phyloP scores from a whole-genome alignment of 2,329 filamentous ascomycete species.

The Epichloe coenophiala region DNA sequence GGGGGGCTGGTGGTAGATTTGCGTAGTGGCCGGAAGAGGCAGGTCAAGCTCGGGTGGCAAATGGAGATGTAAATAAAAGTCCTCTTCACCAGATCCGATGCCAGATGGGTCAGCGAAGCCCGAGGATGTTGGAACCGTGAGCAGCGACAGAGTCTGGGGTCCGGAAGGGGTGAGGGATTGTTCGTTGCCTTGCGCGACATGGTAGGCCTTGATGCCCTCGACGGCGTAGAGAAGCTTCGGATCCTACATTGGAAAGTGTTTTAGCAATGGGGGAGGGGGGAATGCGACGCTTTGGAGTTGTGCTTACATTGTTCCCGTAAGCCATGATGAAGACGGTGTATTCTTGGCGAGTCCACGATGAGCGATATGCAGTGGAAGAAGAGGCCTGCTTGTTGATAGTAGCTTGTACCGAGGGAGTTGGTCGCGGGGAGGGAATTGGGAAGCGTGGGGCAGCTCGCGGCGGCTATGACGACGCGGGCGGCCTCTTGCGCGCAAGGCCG shows the following conservation, averaged over 20 bases:
- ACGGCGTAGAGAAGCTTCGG: constrained; percentile 58
- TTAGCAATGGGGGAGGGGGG: background rate
- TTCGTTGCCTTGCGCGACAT: constrained; percentile 80
- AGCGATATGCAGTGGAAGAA: background rate
- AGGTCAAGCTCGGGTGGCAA: constrained; percentile 90
- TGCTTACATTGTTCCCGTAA: constrained; percentile 19
- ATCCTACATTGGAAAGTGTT: constrained; percentile 23
- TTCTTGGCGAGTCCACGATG: background rate
- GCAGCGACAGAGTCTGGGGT: constrained; percentile 77
- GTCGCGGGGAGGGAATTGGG: background rate
- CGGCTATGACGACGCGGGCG: background rate
- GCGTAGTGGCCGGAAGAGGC: constrained; percentile 84
- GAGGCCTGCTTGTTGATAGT: too few species aligned
- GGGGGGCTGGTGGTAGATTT: constrained; percentile 96
- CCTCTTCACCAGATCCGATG: constrained; percentile 54
- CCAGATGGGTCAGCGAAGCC: constrained; percentile 45
- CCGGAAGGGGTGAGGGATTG: constrained; percentile 69
- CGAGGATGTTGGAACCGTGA: constrained; percentile 90
- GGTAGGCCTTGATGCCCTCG: constrained; percentile 79
- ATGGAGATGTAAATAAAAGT: constrained; percentile 94
- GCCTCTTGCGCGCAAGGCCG: too few species aligned
- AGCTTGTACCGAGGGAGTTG: too few species aligned
- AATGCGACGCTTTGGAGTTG: background rate
- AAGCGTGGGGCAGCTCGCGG: background rate
- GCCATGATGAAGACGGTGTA: constrained; percentile 11